phyloP scores from a whole-genome alignment of 2,329 filamentous ascomycete species.

The Phialophora chinensis region DNA sequence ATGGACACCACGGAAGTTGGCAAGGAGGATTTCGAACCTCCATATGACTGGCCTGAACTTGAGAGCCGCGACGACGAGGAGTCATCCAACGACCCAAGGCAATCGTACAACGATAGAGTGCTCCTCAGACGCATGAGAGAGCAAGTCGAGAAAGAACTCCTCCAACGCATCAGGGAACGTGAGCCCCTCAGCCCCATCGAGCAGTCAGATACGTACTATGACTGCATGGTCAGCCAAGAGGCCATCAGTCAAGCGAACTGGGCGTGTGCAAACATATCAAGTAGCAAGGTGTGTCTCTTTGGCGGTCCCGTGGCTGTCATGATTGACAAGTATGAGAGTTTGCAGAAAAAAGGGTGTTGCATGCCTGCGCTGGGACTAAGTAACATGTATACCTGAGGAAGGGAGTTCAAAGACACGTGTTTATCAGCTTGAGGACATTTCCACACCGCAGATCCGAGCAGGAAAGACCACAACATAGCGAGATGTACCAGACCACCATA shows the following conservation, averaged over 20 bases:
- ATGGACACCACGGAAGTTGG: conserved; percentile 3
- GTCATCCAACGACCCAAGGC: not conserved
- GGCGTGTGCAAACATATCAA: conserved; percentile 22
- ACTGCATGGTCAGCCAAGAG: conserved; percentile 27
- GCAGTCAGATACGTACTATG: conserved; percentile 23
- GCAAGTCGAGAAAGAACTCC: not conserved
- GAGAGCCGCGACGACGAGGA: conserved; percentile 12
- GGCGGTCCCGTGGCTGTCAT: conserved; percentile 19
- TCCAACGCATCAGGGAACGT: not conserved
- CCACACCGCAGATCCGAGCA: not conserved
- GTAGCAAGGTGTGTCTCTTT: conserved; percentile 19
- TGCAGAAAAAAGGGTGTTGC: not conserved
- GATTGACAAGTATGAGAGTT: conserved; percentile 1
- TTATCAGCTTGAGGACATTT: not conserved
- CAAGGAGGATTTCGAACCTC: conserved; percentile 13
- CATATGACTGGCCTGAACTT: conserved; percentile 20
- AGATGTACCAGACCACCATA: not conserved
- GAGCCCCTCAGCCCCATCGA: not conserved
- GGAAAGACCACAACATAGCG: not conserved
- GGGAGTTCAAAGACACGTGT: not conserved
- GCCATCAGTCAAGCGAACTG: conserved; percentile 29
- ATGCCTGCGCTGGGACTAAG: not conserved
- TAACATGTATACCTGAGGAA: not conserved
- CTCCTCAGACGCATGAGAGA: not conserved
- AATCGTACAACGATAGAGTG: not conserved